These are phyloP conservation scores for Noccaea caerulescens DNA, from an alignment of 345 rosid genomes.

Conservation along the genomic window DNA sequence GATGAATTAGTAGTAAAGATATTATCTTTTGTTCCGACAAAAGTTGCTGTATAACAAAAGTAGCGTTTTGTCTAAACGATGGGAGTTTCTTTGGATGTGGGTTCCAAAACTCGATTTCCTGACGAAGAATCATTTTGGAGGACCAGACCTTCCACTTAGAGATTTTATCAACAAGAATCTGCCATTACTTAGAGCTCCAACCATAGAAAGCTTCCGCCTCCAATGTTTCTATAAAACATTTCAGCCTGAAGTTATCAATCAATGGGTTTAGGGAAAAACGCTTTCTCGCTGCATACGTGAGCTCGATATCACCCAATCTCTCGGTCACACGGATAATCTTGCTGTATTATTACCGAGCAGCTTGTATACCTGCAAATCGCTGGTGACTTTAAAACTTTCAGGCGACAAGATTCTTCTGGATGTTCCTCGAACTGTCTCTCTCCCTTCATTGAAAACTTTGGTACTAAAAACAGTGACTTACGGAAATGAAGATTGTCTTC, in stretches of 20 bases:
- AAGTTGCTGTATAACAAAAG: conserved; percentile 9
- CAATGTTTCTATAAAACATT: not conserved
- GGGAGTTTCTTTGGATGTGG: too few species aligned
- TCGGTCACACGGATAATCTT: not conserved
- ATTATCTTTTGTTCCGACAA: not conserved
- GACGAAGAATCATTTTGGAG: too few species aligned
- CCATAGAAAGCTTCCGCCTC: conserved; percentile 6
- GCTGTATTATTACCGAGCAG: conserved; percentile 4
- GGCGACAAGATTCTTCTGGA: not conserved
- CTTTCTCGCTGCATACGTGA: not conserved
- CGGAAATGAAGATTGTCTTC: not conserved
- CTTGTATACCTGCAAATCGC: conserved; percentile 18
- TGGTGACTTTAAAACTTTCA: not conserved
- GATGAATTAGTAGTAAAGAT: conserved; percentile 10
- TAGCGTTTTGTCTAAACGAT: too few species aligned
- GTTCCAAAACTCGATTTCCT: too few species aligned
- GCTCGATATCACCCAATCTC: not conserved
- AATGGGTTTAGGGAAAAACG: not conserved
- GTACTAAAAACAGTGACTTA: not conserved
- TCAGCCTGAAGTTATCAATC: not conserved
- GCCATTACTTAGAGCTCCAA: conserved; percentile 2
- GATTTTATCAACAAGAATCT: conserved; percentile 22
- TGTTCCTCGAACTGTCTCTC: conserved; percentile 18
- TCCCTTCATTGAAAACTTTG: conserved; percentile 5
- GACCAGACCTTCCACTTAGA: not conserved